These are phyloP conservation scores for Leccinum disarticulatum DNA, from an alignment of 768 basidiomycete genomes.

Conservation along the genomic window DNA sequence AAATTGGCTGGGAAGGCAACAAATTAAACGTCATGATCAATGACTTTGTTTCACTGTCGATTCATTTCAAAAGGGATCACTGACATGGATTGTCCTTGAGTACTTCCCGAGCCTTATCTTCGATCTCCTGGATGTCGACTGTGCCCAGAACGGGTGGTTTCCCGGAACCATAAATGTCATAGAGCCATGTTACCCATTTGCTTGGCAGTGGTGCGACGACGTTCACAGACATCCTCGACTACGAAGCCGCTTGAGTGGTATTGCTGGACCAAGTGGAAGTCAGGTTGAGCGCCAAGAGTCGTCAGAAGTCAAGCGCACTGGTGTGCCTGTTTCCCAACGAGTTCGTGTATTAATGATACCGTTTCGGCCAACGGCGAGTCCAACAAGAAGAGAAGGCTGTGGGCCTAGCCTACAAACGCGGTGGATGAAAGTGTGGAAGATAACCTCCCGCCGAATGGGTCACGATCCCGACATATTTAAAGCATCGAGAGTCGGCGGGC, in stretches of 20 bases:
- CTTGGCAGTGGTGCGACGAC: constrained; percentile 20
- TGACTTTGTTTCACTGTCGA: background rate
- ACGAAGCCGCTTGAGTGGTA: background rate
- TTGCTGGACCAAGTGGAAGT: background rate
- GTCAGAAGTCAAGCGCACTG: background rate
- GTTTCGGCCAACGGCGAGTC: background rate
- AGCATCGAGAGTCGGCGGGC: background rate
- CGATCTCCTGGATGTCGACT: constrained; percentile 61
- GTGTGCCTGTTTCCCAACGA: background rate
- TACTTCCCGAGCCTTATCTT: constrained; percentile 59
- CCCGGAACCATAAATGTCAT: constrained; percentile 24
- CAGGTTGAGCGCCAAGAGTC: background rate
- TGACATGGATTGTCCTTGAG: constrained; percentile 56
- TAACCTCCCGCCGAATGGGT: background rate
- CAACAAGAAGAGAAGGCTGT: background rate
- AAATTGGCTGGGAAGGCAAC: constrained; percentile 49
- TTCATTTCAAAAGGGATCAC: constrained; percentile 6
- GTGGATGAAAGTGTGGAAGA: background rate
- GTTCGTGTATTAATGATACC: background rate
- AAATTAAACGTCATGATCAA: background rate
- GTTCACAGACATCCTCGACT: constrained; percentile 19
- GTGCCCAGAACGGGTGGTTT: constrained; percentile 46
- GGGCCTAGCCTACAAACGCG: background rate
- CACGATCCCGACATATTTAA: constrained; percentile 8
- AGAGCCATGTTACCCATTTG: constrained; percentile 23